These are phyloP conservation scores for Penicillium thymicola DNA, from an alignment of 2,329 filamentous ascomycete species.

Conservation along the genomic window DNA sequence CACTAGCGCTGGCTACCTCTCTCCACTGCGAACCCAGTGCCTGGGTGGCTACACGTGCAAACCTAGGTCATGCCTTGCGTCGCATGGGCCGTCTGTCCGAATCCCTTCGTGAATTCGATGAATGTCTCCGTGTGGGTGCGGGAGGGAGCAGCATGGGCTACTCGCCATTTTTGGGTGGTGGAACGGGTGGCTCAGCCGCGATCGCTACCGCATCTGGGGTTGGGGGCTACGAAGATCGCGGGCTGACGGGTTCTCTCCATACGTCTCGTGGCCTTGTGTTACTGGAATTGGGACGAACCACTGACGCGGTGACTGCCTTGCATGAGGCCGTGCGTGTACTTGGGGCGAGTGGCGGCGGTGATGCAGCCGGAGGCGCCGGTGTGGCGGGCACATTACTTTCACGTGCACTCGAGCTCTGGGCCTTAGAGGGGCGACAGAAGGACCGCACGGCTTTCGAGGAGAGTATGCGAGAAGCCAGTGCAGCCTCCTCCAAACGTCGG, in stretches of 20 bases:
- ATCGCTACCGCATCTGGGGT: constrained; percentile 40
- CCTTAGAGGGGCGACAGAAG: constrained; percentile 36
- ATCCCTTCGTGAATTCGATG: constrained; percentile 77
- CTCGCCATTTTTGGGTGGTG: constrained; percentile 56
- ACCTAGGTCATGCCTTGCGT: constrained; percentile 83
- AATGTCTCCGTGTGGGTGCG: constrained; percentile 73
- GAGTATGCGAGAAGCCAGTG: constrained; percentile 1
- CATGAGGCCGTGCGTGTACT: constrained; percentile 64
- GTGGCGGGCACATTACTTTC: constrained; percentile 46
- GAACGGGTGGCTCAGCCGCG: constrained; percentile 32
- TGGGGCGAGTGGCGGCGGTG: constrained; percentile 45
- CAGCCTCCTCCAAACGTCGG: constrained; percentile 17
- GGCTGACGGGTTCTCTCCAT: constrained; percentile 46
- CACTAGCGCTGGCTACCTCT: constrained; percentile 72
- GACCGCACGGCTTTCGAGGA: constrained; percentile 16
- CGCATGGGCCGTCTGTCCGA: constrained; percentile 66
- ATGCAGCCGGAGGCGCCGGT: constrained; percentile 47
- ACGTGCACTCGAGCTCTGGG: constrained; percentile 47
- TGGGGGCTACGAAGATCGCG: constrained; percentile 47
- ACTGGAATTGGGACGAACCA: constrained; percentile 69
- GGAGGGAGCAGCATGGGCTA: constrained; percentile 77
- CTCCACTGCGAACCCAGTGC: constrained; percentile 79
- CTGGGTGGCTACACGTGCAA: constrained; percentile 80
- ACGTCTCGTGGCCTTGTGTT: constrained; percentile 70
- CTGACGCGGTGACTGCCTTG: constrained; percentile 75